Evolutionary conservation across 306 rosid genomes (phyloP), one percentile per base, ranked within the genome.

Genomic region (Trichosanthes truncata): DNA sequence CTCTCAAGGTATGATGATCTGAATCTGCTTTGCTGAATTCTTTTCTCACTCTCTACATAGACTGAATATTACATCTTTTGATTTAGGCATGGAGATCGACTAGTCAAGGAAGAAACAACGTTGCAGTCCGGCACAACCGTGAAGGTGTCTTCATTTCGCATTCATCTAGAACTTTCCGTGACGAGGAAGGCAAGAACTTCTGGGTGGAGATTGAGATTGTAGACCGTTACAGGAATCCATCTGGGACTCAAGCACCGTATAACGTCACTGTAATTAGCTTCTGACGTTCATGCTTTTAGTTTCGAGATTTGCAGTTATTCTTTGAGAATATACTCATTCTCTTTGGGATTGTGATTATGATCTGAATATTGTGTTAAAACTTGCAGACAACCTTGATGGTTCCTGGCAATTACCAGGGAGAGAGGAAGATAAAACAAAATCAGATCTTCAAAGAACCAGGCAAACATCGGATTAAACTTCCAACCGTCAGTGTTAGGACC

Each of bases 391-490:
- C 94, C 73, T 86, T 96, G 91, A 85, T 93, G 26, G 99, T 93
- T 79, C 99, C 99, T 65, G 99, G 99, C 79, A 96, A 96, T 84
- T 96, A 91, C 88, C 97, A 93, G 83, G 99, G 99, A 29, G 98
- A 96, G 83, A 91, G 99, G 87, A 89, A 84, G 55, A 91, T 96
- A 86, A 89, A 57, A 82, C 88, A 81, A 81, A 96, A 84, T 76
- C 83, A 91, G 82, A 88, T 89, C 41, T 84, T 87, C 82, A 1
- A 77, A 59, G 83, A 76, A 45, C 99, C 97, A 9, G 99, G 98
- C 73, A 93, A 90, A 77, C 78, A 93, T 81, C 87, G 91, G 56
- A 87, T 96, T 67, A 90, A 90, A 86, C 96, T 96, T 80, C 98
- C 98, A 3, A 96, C 97, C 0, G 97, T 96, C 75, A 83, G 79